Evolutionary conservation across 495 filamentous ascomycete genomes (phyloP).

Genomic region (Penicillium ochrochloron): DNA sequence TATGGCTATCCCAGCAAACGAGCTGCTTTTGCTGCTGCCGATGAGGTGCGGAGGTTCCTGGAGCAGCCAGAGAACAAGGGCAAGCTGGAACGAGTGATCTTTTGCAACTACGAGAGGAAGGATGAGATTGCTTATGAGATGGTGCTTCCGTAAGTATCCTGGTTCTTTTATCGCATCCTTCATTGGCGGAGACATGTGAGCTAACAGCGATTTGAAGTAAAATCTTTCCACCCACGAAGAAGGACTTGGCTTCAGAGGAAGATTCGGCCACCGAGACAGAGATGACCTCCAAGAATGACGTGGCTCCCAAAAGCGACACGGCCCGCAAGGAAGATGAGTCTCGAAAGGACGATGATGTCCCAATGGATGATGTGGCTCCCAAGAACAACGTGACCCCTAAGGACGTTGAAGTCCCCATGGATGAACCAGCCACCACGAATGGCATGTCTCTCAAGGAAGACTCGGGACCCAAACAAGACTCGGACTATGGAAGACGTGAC

Average conservation of each 20-base stretch:
- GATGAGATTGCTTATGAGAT: conserved; percentile 74
- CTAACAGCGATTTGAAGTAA: conserved; percentile 7
- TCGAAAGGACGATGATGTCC: too few relatives aligned
- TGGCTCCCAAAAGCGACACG: too few relatives aligned
- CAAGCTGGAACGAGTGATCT: conserved; percentile 72
- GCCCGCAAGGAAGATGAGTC: too few relatives aligned
- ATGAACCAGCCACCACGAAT: neutral
- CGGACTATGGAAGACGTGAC: neutral
- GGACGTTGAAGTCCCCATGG: neutral
- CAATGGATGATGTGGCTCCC: too few relatives aligned
- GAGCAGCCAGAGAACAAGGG: conserved; percentile 56
- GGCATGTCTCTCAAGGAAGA: neutral
- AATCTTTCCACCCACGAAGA: conserved; percentile 20
- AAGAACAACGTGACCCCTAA: neutral
- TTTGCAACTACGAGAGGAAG: conserved; percentile 79
- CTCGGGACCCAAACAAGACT: neutral
- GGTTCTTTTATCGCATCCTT: neutral
- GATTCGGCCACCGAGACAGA: neutral
- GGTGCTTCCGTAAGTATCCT: conserved; percentile 68
- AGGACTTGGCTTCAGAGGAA: conserved; percentile 2
- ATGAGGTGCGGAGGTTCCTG: conserved; percentile 73
- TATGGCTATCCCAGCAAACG: conserved; percentile 83
- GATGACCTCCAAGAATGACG: neutral
- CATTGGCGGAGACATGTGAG: neutral
- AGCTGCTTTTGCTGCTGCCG: conserved; percentile 70